These are phyloP conservation scores for Paecilomyces niveus DNA, from an alignment of 2,329 filamentous ascomycete species.

Conservation along the genomic window DNA sequence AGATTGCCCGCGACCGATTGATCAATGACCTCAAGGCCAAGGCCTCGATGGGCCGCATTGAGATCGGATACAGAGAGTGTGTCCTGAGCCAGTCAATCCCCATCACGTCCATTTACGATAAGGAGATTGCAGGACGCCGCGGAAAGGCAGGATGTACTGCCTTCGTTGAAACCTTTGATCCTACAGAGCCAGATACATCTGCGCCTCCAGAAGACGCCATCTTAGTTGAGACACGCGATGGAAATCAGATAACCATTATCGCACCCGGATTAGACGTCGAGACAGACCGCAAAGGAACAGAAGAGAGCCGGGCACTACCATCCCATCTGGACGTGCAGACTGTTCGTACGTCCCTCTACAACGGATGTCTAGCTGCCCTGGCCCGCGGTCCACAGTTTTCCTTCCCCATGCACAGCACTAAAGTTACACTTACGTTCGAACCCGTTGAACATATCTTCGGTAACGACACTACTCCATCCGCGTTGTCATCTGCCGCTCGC, in stretches of 20 bases:
- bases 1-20: conserved; percentile 83
- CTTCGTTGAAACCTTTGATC: conserved; percentile 53
- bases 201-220: conserved; percentile 20
- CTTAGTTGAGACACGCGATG: conserved; percentile 49
- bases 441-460: conserved; percentile 58
- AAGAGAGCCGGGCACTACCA: conserved; percentile 46
- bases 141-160: conserved; percentile 72
- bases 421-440: conserved; percentile 64
- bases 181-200: conserved; percentile 13
- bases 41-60: conserved; percentile 78
- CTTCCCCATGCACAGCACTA: conserved; percentile 71
- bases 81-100: conserved; percentile 52
- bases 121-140: conserved; percentile 69
- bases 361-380: conserved; percentile 75
- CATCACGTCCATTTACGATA: conserved; percentile 63
- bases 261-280: conserved; percentile 44
- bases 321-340: conserved; percentile 45
- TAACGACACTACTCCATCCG: conserved; percentile 59
- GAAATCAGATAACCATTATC: conserved; percentile 60
- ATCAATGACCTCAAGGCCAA: conserved; percentile 83
- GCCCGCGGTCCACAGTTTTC: conserved; percentile 74
- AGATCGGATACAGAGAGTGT: conserved; percentile 91
- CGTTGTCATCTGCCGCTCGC: conserved; percentile 59
- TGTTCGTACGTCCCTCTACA: conserved; percentile 55
- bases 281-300: conserved; percentile 26